These are phyloP conservation scores for Diacronema lutheri DNA, from an alignment of 78 protist genomes.

Conservation along the genomic window DNA sequence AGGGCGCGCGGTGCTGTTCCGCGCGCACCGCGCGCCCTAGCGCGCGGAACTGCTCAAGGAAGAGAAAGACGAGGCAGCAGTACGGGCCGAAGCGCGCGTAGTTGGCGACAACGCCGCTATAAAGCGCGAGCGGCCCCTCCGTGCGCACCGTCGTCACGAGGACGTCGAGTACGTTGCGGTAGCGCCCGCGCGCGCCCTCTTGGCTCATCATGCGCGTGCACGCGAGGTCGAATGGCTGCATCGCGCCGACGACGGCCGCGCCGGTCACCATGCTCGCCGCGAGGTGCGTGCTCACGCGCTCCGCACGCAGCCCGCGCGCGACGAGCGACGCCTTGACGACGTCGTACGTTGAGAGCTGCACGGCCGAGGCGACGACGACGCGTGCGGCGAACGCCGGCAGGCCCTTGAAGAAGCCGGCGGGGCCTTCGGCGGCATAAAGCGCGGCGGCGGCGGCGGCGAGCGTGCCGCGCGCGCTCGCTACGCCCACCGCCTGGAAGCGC, in stretches of 20 bases:
- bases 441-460: background rate
- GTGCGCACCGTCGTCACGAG: background rate
- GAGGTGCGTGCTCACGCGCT: background rate
- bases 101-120: background rate
- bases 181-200: background rate
- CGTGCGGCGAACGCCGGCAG: slow-evolving; percentile 3
- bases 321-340: background rate
- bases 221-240: slow-evolving; percentile 29
- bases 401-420: background rate
- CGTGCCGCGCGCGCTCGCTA: background rate
- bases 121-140: background rate
- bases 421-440: background rate
- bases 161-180: background rate
- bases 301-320: too few relatives aligned
- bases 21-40: too few relatives aligned
- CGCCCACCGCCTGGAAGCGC: background rate
- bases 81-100: slow-evolving; percentile 29
- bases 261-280: background rate
- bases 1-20: too few relatives aligned
- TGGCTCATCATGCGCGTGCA: slow-evolving; percentile 10
- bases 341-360: slow-evolving; percentile 35
- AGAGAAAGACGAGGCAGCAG: slow-evolving; percentile 25
- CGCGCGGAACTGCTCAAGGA: slow-evolving; percentile 19
- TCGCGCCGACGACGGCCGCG: slow-evolving; percentile 22
- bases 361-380: slow-evolving; percentile 9